Base-by-base conservation (phyloP, 2,329 filamentous ascomycete species). In the Cladosporium sp. region DNA sequence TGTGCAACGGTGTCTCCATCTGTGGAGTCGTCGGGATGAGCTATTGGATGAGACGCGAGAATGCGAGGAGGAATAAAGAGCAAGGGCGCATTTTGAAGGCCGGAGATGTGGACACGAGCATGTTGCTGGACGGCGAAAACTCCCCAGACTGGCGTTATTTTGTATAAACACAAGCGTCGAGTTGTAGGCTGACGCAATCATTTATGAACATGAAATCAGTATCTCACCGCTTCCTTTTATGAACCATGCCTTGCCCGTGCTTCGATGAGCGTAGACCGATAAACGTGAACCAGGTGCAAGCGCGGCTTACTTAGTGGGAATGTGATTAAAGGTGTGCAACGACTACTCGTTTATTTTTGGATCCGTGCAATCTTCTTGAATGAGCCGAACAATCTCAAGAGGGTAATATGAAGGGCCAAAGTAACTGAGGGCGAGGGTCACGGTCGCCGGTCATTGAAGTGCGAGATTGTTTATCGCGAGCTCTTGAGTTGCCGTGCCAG, bases 11-110 rank as follows among this genome's bases (percentile, higher is more conserved):
- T 0, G 75, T 78, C 0, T 81, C 78, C 62, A 83, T 84, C 41
- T 55, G 73, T 1, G 78, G 78, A 44, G 78, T 78, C 0, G 67
- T 79, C 3, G 73, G 72, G 18, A 64, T 84, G 44, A 80, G 81
- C 0, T 4, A 78, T 1, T 84, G 80, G 79, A 83, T 84, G 81
- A 80, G 80, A 34, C 62, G 69, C 54, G 78, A 84, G 59, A 84
- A 84, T 68, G 68, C 72, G 12, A 74, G 75, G 51, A 78, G 78
- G 24, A 77, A 84, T 67, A 71, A 68, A 34, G 72, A 77, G 47
- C 77, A 80, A 66, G 79, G 66, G 3, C 51, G 62, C 12, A n/a
- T 59, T n/a, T n/a, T 64, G 36, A 64, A 58, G 34, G 62, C 62
- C 21, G 36, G 55, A 47, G 52, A 64, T n/a, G 62, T 64, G 5